phyloP scores from a whole-genome alignment of 352 stramenopile genomes.

The Phytophthora palmivora region DNA sequence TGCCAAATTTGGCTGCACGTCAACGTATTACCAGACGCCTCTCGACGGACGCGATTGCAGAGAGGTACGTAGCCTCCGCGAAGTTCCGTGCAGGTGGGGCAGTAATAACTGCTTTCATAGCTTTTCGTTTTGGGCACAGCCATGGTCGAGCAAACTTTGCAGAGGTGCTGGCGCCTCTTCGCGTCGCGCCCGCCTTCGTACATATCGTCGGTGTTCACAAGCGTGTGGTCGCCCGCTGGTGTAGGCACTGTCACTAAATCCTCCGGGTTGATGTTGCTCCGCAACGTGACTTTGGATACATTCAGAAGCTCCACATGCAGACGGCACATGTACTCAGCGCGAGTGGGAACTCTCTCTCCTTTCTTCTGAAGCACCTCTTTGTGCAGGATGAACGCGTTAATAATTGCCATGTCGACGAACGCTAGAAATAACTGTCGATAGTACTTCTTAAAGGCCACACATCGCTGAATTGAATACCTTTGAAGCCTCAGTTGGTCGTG shows the following conservation, averaged over 20 bases:
- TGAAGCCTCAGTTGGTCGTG: no score
- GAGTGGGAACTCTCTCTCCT: no score
- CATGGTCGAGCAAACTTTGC: slow-evolving; percentile 20
- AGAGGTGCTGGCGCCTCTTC: slow-evolving; percentile 12
- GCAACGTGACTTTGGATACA: not conserved
- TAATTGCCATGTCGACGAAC: no score
- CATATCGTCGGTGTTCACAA: not conserved
- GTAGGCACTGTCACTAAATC: not conserved
- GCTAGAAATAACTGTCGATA: no score
- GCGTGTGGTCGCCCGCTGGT: not conserved
- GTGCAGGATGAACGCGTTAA: no score
- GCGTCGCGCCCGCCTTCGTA: no score
- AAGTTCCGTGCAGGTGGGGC: not conserved
- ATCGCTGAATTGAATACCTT: no score
- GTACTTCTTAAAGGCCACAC: no score
- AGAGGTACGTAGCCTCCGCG: slow-evolving; percentile 1
- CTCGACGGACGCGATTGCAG: not conserved
- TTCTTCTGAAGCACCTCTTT: no score
- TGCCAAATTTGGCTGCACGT: slow-evolving; percentile 19
- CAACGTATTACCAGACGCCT: slow-evolving; percentile 7
- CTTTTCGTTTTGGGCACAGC: not conserved
- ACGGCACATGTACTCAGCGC: no score
- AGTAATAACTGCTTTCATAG: slow-evolving; percentile 19
- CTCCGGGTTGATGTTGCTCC: slow-evolving; percentile 7
- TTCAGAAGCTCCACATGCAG: no score